Evolutionary conservation across 352 stramenopile species (phyloP).

Genomic region (Pythium oligandrum): DNA sequence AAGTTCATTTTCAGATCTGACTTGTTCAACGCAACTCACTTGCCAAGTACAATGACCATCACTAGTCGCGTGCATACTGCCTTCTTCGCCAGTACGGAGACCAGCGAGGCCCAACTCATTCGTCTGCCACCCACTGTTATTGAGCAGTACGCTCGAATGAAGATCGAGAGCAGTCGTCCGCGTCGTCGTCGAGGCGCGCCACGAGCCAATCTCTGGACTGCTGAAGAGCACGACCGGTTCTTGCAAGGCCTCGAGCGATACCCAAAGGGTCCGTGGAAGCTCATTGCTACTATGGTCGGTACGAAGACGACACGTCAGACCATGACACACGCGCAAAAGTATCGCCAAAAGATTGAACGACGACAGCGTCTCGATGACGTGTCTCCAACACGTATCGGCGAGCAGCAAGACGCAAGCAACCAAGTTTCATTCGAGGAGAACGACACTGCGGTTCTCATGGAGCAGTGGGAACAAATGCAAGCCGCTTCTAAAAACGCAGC

Average conservation of each 20-base stretch:
- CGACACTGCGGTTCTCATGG: too few relatives aligned
- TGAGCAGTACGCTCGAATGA: constrained; percentile 3
- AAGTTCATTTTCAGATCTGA: too few relatives aligned
- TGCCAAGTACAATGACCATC: not conserved
- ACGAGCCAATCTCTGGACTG: constrained; percentile 5
- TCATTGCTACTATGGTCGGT: constrained; percentile 45
- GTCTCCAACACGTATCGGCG: constrained; percentile 1
- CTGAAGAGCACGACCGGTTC: constrained; percentile 52
- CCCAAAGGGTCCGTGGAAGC: constrained; percentile 56
- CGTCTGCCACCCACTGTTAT: constrained; percentile 9
- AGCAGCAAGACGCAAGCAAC: too few relatives aligned
- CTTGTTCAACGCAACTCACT: too few relatives aligned
- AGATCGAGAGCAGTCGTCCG: not conserved
- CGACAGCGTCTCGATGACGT: constrained; percentile 11
- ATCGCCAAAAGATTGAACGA: constrained; percentile 69
- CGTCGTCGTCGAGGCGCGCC: not conserved
- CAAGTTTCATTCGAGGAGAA: too few relatives aligned
- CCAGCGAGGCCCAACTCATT: constrained; percentile 1
- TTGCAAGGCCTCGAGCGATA: constrained; percentile 55
- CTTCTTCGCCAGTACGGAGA: constrained; percentile 4
- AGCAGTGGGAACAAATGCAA: too few relatives aligned
- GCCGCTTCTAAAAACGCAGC: too few relatives aligned
- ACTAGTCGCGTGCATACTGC: constrained; percentile 4
- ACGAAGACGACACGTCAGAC: constrained; percentile 88
- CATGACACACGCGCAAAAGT: constrained; percentile 93